Percentiles rank a stretch among this genome's conserved stretches.
These are phyloP conservation scores for Globisporangium recalcitrans DNA, from an alignment of 352 stramenopile genomes.

Conservation along the genomic window DNA sequence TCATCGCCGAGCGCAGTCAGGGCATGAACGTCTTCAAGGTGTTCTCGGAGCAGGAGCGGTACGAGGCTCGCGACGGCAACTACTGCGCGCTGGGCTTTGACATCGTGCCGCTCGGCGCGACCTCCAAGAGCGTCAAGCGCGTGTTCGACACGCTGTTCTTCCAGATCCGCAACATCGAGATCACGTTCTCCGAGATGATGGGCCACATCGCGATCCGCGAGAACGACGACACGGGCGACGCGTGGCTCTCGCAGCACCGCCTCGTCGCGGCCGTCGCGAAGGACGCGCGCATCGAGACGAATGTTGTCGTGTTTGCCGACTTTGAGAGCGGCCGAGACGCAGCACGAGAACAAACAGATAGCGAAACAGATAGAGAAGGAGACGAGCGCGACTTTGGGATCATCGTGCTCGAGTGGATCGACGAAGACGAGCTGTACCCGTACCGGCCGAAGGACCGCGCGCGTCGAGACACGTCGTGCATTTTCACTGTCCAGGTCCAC, in stretches of 20 bases:
- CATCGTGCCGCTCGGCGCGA: conserved; percentile 25
- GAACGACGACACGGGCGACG: conserved; percentile 30
- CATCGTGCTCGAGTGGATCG: conserved; percentile 25
- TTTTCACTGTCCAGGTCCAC: conserved; percentile 1
- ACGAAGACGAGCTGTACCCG: conserved; percentile 34
- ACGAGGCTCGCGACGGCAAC: conserved; percentile 27
- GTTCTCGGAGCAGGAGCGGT: conserved; percentile 31
- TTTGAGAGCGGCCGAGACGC: conserved; percentile 9
- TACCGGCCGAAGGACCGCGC: conserved; percentile 23
- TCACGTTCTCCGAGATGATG: conserved; percentile 45
- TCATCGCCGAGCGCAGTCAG: conserved; percentile 25
- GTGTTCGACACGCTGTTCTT: conserved; percentile 42
- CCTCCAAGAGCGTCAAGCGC: conserved; percentile 24
- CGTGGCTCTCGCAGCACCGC: conserved; percentile 34
- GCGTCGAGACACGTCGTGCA: conserved; percentile 22
- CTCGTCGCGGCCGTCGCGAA: conserved; percentile 29
- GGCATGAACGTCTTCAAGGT: conserved; percentile 24
- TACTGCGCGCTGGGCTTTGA: conserved; percentile 32
- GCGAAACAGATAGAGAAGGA: neutral
- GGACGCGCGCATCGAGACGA: conserved; percentile 37
- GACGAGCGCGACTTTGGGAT: conserved; percentile 8
- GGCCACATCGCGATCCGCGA: conserved; percentile 44
- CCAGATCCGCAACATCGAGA: conserved; percentile 40
- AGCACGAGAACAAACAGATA: neutral
- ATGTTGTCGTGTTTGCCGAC: conserved; percentile 31